phyloP scores from a whole-genome alignment of 2,329 filamentous ascomycete genomes.

The Exutisphaerella laricina region DNA sequence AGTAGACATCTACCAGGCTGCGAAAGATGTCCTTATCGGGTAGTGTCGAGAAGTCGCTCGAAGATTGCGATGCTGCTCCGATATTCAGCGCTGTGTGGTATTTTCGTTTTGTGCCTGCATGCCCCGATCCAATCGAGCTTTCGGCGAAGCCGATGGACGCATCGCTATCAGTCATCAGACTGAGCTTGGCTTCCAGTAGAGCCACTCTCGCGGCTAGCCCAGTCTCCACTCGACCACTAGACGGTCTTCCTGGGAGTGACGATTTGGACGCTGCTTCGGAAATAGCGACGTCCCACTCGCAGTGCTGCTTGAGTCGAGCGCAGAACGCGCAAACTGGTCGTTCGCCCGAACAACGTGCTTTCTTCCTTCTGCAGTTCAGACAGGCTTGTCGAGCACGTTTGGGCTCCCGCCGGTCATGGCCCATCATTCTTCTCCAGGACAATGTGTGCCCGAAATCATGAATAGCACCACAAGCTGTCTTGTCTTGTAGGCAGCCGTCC shows the following conservation, averaged over 20 bases:
- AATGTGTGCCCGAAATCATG: no score
- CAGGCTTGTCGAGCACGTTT: slow-evolving; percentile 11
- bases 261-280: background rate
- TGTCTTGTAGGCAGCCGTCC: no score
- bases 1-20: slow-evolving; percentile 9
- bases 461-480: no score
- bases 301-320: slow-evolving; percentile 8
- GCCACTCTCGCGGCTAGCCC: slow-evolving; percentile 9
- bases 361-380: slow-evolving; percentile 11
- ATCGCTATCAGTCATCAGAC: slow-evolving; percentile 1
- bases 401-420: slow-evolving; percentile 3
- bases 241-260: background rate
- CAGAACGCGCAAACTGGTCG: slow-evolving; percentile 9
- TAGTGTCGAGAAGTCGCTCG: background rate
- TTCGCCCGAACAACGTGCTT: slow-evolving; percentile 8
- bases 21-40: background rate
- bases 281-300: slow-evolving; percentile 6
- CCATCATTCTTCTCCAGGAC: no score
- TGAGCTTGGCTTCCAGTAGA: slow-evolving; percentile 9
- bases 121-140: no score
- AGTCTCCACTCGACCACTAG: background rate
- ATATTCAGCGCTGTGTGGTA: no score
- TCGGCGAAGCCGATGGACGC: no score
- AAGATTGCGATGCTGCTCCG: no score
- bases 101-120: no score